Base-by-base conservation (phyloP, 148 eudicot genomes). In the Cornus kousa region DNA sequence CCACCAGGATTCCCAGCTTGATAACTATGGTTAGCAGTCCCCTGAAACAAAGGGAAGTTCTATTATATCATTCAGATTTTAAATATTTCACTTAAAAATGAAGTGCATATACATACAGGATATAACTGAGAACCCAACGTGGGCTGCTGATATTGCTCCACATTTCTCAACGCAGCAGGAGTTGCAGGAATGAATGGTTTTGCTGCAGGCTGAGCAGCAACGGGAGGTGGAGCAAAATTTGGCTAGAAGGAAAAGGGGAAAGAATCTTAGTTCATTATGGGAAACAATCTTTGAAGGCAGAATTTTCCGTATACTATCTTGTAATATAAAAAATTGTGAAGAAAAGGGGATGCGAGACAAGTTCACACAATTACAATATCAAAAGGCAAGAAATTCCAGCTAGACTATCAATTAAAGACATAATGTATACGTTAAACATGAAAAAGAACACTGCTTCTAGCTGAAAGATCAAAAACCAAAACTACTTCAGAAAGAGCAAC, bases 71-170 rank as follows among this genome's bases (percentile, higher is more conserved):
- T 70, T 73, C 24, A 77, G 48, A 73, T 20, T 17, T 7, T 11
- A 22, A 39, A 50, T 8, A 33, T 23, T 14, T 40, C 37, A 35
- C 37, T 35, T 2, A 35, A 35, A 35, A 33, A 78, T 10, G 32
- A 13, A 71, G 23, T 9, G 46, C 43, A 65, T 64, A 80, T 50
- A 81, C 90, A 77, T 81, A 94, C 98, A 39, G 93, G 79, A 84
- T 90, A 88, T 60, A 96, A 87, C 80, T 93, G 98, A 84, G 98
- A 90, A 73, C 88, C 97, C 88, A 95, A 82, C 77, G 97, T 85
- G 20, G 90, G 88, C 76, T 89, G 97, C 80, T 93, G 99, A 85
- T 90, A 95, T 50, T 90, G 92, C 80, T 90, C 97, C 73, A 83
- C 89, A 83, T 93, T 92, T 86, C 75, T 93, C 82, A 95, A 76